Evolutionary conservation across 805 yeast genomes (phyloP).

Genomic region (Saccharomycopsis sp.): DNA sequence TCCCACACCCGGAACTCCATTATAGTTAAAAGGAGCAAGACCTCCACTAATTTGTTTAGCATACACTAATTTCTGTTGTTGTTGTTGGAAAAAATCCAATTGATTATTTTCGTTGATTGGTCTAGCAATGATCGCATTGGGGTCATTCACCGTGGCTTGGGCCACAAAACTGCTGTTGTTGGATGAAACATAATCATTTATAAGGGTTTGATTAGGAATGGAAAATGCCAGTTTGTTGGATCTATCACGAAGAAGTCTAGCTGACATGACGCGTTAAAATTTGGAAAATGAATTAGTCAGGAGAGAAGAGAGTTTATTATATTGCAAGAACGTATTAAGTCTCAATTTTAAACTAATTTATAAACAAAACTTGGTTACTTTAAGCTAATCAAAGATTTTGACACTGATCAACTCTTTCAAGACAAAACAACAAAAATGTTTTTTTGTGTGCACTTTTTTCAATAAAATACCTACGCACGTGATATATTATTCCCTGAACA

Average conservation of each 20-base stretch:
- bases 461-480: no score
- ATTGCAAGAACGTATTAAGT: no score
- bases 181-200: background rate
- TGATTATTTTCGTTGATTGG: constrained; percentile 15
- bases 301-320: no score
- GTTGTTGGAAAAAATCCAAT: constrained; percentile 11
- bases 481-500: no score
- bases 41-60: constrained; percentile 2
- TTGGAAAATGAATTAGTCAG: no score
- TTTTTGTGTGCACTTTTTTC: no score
- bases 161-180: background rate
- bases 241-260: background rate
- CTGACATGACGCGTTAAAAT: no score
- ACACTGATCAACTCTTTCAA: no score
- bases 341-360: no score
- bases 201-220: background rate
- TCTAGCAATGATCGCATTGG: constrained; percentile 1
- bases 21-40: constrained; percentile 10
- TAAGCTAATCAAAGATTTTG: no score
- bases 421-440: no score
- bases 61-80: constrained; percentile 1
- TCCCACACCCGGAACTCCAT: constrained; percentile 17
- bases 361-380: no score
- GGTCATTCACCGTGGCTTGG: background rate
- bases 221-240: background rate